Conservation (phyloP, 306 rosid genomes). For the Pueraria montana region DNA sequence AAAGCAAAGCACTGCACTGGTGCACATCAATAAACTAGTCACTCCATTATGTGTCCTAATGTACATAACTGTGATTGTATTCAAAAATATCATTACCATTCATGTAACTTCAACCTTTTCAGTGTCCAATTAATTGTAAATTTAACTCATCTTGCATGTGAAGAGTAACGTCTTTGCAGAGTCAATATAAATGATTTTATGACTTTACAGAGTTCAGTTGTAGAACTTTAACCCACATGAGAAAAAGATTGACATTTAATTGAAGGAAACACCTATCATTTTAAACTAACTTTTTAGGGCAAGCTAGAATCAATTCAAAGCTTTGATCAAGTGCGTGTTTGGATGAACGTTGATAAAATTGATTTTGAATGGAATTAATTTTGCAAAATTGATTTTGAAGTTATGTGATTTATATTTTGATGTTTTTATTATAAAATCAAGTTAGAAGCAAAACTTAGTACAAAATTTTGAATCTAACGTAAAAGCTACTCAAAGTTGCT, state of each 20-base stretch:
- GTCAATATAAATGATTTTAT: not conserved
- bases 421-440: too few relatives aligned
- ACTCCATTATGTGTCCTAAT: not conserved
- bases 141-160: not conserved
- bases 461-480: too few relatives aligned
- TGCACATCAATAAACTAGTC: not conserved
- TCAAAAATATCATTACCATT: not conserved
- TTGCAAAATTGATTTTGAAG: too few relatives aligned
- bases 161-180: not conserved
- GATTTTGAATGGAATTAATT: too few relatives aligned
- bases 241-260: not conserved
- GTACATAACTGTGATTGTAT: not conserved
- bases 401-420: too few relatives aligned
- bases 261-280: not conserved
- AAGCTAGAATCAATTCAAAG: too few relatives aligned
- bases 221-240: not conserved
- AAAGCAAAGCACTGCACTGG: not conserved
- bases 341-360: too few relatives aligned
- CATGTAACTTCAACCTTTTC: not conserved
- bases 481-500: too few relatives aligned
- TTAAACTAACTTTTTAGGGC: too few relatives aligned
- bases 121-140: not conserved
- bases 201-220: not conserved
- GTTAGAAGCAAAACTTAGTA: too few relatives aligned
- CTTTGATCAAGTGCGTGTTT: too few relatives aligned